Evolutionary conservation across 2,329 filamentous ascomycete genomes (phyloP).

Genomic region (Colletotrichum sp.): DNA sequence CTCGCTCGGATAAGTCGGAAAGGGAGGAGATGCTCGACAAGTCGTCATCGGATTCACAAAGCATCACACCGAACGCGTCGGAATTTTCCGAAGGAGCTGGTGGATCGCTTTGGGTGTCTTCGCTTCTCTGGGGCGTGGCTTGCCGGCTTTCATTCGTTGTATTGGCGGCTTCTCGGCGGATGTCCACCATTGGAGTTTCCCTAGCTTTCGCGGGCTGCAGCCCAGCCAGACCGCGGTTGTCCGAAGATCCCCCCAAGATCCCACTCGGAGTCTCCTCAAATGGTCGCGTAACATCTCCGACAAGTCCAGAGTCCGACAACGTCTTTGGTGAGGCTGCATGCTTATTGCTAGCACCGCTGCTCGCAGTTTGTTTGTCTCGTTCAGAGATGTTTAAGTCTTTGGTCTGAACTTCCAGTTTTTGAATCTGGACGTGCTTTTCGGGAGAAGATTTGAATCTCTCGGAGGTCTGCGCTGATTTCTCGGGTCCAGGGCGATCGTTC

Average conservation of each 20-base stretch:
- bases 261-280: neutral
- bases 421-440: conserved; percentile 27
- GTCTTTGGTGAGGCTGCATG: neutral
- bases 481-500: neutral
- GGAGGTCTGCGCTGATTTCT: conserved; percentile 17
- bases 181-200: neutral
- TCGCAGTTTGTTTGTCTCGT: neutral
- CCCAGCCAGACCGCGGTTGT: neutral
- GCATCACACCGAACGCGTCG: conserved; percentile 19
- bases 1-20: conserved; percentile 44
- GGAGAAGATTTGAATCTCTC: conserved; percentile 36
- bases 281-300: neutral
- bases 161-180: neutral
- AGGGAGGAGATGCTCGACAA: conserved; percentile 36
- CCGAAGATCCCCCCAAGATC: neutral
- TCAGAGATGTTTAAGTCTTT: neutral
- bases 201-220: neutral
- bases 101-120: conserved; percentile 14
- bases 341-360: neutral
- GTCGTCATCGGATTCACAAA: conserved; percentile 30
- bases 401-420: conserved; percentile 8
- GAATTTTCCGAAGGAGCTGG: neutral
- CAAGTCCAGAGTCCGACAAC: neutral
- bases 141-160: conserved; percentile 24
- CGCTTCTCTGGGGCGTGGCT: conserved; percentile 19